Conservation (phyloP, 768 basidiomycete species). For the Obba rivulosa region DNA sequence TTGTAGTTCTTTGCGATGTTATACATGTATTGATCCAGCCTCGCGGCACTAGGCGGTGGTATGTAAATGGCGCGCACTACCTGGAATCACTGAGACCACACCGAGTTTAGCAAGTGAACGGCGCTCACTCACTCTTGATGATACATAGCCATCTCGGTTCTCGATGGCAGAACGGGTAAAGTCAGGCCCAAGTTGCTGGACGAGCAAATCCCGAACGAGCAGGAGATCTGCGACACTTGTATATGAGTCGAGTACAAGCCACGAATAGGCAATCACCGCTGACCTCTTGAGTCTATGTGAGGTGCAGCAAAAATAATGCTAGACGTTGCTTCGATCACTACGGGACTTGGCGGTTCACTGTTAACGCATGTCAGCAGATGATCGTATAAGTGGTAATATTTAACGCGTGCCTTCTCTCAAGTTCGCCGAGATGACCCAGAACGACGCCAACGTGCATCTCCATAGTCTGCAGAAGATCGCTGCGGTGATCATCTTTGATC, state of each 20-base stretch:
- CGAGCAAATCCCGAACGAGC: constrained; percentile 46
- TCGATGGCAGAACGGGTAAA: constrained; percentile 48
- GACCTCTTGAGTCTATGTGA: constrained; percentile 55
- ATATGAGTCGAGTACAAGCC: not conserved
- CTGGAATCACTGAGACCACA: constrained; percentile 20
- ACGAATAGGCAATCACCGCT: not conserved
- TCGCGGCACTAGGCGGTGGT: constrained; percentile 49
- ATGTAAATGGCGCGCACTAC: constrained; percentile 48
- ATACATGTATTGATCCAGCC: constrained; percentile 51
- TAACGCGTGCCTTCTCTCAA: constrained; percentile 41
- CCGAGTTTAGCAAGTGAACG: not conserved
- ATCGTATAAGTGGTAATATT: not conserved
- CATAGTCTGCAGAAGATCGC: constrained; percentile 58
- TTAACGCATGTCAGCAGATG: not conserved
- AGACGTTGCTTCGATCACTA: constrained; percentile 60
- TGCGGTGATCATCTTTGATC: constrained; percentile 55
- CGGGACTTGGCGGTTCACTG: constrained; percentile 43
- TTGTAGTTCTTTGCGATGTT: constrained; percentile 47
- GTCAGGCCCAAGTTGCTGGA: constrained; percentile 50
- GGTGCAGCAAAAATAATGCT: constrained; percentile 62
- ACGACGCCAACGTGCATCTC: constrained; percentile 65
- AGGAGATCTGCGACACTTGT: constrained; percentile 44
- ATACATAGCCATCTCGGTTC: constrained; percentile 50
- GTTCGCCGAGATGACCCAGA: constrained; percentile 50
- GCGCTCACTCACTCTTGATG: constrained; percentile 36